Evolutionary conservation across 805 yeast genomes (phyloP), one percentile per base, ranked within the genome.

Genomic region (Kodamaea neixiangensis): DNA sequence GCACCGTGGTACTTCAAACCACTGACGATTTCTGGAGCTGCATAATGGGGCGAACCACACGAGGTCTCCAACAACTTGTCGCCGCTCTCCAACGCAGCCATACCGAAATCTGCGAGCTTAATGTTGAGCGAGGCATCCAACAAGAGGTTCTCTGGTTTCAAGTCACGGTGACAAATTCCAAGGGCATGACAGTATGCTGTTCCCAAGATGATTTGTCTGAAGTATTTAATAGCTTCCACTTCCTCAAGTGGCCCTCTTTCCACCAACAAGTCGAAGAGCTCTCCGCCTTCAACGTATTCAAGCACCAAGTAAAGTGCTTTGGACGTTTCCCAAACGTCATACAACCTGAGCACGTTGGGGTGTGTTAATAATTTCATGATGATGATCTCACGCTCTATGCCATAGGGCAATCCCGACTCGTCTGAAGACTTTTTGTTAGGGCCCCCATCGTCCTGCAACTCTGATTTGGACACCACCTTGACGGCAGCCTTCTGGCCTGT

Each of bases 301-400:
- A 88, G 70, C 13, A 88, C 90, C 56, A 88, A 67, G 61, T 85
- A 88, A 51, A 94, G 76, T 53, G 93, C 97, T 63, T 89, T 90
- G 57, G 90, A 86, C 57, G 96, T 93, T 69, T 94, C 99, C 98
- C 98, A 94, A 19, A 94, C 99, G 64, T 94, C 99, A 65, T 91
- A 94, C 37, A 94, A 75, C 20, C 94, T 87, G 81, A 94, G 84
- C 19, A 94, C 94, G 63, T 94, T 93, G 10, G 96, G 90, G 68
- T 94, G 98, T 53, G 94, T 89, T 43, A 94, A 82, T 39, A 94
- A 77, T 70, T 94, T 94, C 99, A 93, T 94, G 59, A 94, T 94
- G 60, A 94, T 92, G 56, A 94, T 96, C 66, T 94, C 99, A 58
- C 98, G 81, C 71, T 94, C 99, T 42, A 94, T 93, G 37, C 99